Evolutionary conservation across 306 rosid species (phyloP), one percentile per base, ranked within the genome.

Genomic region (Rosa persica): DNA sequence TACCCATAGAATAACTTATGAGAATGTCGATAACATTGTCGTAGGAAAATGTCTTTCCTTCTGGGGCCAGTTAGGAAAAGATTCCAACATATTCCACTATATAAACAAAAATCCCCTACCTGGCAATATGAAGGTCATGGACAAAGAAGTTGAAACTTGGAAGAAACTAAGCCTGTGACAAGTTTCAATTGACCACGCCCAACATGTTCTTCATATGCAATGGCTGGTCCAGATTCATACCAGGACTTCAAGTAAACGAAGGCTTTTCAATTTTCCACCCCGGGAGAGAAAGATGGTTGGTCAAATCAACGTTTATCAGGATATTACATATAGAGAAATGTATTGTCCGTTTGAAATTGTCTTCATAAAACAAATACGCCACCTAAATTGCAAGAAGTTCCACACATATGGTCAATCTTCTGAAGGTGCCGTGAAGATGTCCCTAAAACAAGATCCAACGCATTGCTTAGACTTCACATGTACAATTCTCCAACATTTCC

Each of bases 301-400:
- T 62, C 71, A 15, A 58, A 43, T 58, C 78, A 44, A 44, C 17
- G 12, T 10, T 66, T 60, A 61, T 62, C 58, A 44, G 61, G n/a
- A 60, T 0, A 1, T 61, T 30, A 16, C 34, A 12, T 23, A 61
- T 27, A 12, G n/a, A 47, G 42, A 30, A 17, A 5, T 16, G 30
- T 25, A 34, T 25, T 19, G 5, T 60, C 6, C 57, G 70, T 22
- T 60, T 17, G 70, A 61, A 75, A 75, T 27, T 61, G 78, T 61
- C 78, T 12, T 75, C 78, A 9, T 17, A 6, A 30, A 25, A 19
- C 70, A 4, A 43, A 61, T 8, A 23, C 12, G 70, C 58, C 70
- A 62, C 47, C 76, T 25, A 17, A 61, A 27, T 15, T 30, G 42
- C 22, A 64, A 58, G 40, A 64, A 16, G 36, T 39, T 8, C 40